Conservation (phyloP, 257 asterid genomes). For the Penstemon davidsonii region DNA sequence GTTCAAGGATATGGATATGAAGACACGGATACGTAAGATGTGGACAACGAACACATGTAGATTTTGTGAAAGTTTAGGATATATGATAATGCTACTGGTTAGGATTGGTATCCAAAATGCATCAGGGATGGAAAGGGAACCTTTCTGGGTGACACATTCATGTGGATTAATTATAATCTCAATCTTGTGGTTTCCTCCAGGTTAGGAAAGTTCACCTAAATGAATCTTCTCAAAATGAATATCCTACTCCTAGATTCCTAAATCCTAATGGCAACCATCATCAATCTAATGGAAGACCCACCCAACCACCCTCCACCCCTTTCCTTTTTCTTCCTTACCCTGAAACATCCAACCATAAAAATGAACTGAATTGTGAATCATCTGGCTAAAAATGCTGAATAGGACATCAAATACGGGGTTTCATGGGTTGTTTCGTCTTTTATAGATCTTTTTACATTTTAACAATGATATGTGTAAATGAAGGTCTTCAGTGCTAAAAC, state of each 20-base stretch:
- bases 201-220: background rate
- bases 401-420: background rate
- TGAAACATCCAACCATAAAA: constrained; percentile 11
- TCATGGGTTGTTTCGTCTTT: background rate
- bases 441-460: background rate
- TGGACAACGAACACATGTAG: no score
- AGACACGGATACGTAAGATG: no score
- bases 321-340: background rate
- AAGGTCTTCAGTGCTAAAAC: no score
- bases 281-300: constrained; percentile 13
- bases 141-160: background rate
- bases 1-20: no score
- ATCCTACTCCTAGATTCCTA: background rate
- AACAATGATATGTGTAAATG: no score
- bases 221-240: constrained; percentile 4
- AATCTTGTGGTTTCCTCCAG: constrained; percentile 4
- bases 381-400: constrained; percentile 19
- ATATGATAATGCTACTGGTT: no score
- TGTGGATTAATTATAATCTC: background rate
- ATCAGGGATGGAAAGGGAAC: background rate
- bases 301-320: constrained; percentile 3
- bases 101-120: background rate
- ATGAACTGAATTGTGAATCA: constrained; percentile 21
- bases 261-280: constrained; percentile 9
- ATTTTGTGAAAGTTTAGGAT: no score